Evolutionary conservation across 1,284 basidiomycete species (phyloP), one percentile per base, ranked within the genome.

Genomic region (Exobasidium cylindrosporum): DNA sequence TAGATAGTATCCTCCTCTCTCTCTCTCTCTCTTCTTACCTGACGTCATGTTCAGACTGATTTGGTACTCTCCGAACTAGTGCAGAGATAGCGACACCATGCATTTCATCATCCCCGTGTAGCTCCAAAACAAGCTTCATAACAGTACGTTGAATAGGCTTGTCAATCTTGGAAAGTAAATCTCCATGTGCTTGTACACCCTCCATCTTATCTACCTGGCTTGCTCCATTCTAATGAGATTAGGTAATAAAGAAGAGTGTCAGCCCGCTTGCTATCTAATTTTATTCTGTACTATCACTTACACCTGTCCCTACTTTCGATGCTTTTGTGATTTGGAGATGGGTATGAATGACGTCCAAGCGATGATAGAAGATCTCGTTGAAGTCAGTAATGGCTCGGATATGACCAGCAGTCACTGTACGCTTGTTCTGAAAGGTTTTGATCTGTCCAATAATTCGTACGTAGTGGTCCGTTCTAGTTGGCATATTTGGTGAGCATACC

Each of bases 391-490:
- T 82, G 3, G 83, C 82, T 14, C 69, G 60, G 45, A 78, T 72
- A 58, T 74, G 69, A 0, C 68, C 74, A 2, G 71, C 65, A 29
- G 88, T 86, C 67, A 97, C 86, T 68, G 88, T 85, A 72, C 87
- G 85, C 81, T 91, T 94, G 70, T 85, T 87, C 46, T 87, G 86
- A 80, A 96, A 97, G 5, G 84, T 84, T 81, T 97, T 97, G 69
- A 97, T 81, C n/a, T 84, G 84, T n/a, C 95, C 96, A 40, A 90
- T 86, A 26, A 96, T 86, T n/a, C 90, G 87, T 43, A 95, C 87
- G 77, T 90, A 94, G 43, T 83, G 84, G 50, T 87, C 85, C 80
- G 90, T 87, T 54, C 92, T 40, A 40, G n/a, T n/a, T 10, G 4
- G 13, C 3, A 13, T 24, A 21, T 17, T 54, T 31, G 35, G 50